Percentiles rank a stretch among this genome's conserved stretches.
Conservation (phyloP, 78 protist species). For the Dictyostelium capitatum region DNA sequence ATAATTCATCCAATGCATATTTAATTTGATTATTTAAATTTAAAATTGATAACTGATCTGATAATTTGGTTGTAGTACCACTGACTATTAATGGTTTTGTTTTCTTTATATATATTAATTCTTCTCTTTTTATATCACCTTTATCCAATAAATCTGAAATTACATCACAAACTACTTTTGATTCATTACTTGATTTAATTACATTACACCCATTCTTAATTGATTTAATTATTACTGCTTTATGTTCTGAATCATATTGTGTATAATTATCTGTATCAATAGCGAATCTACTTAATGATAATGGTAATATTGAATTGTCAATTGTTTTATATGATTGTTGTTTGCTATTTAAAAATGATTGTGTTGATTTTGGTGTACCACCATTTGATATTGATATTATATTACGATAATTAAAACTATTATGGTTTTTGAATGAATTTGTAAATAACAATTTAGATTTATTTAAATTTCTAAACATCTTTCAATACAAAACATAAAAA, state of each 20-base stretch:
- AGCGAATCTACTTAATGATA: slow-evolving; percentile 1
- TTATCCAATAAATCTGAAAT: slow-evolving; percentile 17
- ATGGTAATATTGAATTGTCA: background rate
- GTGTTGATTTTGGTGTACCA: slow-evolving; percentile 19
- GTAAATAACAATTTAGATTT: too few species aligned
- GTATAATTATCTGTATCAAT: slow-evolving; percentile 28
- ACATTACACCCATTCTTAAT: slow-evolving; percentile 79
- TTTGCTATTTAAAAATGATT: background rate
- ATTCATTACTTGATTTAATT: slow-evolving; percentile 17
- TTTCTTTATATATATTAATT: slow-evolving; percentile 19
- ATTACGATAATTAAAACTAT: background rate
- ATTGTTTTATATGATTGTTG: slow-evolving; percentile 4
- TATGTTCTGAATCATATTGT: slow-evolving; percentile 39
- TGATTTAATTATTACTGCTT: slow-evolving; percentile 43
- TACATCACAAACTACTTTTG: slow-evolving; percentile 2
- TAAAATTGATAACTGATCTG: background rate
- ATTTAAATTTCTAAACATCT: background rate
- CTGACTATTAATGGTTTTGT: background rate
- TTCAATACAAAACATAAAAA: background rate
- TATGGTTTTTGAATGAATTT: background rate
- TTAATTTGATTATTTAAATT: background rate
- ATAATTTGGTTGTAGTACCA: background rate
- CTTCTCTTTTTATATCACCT: background rate
- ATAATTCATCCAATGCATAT: background rate
- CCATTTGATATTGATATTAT: background rate